Percentiles rank a stretch among this genome's conserved stretches.
Conservation (phyloP, 2,329 filamentous ascomycete species). For the Sporothrix globosa region DNA sequence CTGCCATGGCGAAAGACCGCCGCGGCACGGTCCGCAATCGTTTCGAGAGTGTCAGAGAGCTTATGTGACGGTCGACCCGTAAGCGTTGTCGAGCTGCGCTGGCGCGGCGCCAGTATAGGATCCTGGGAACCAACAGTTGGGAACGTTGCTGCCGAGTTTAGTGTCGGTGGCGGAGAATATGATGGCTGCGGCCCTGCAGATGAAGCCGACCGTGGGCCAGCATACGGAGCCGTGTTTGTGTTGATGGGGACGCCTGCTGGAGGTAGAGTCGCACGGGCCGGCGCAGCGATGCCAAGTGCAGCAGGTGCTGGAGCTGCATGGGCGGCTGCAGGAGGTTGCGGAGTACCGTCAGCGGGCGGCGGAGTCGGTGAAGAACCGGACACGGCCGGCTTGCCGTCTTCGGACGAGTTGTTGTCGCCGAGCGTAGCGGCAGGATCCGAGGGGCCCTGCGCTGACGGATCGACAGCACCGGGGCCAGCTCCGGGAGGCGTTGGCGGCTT, state of each 20-base stretch:
- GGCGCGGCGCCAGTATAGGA: neutral
- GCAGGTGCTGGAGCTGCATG: neutral
- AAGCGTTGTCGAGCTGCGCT: constrained; percentile 33
- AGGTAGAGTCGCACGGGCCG: neutral
- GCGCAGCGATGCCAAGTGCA: neutral
- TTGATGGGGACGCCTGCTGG: constrained; percentile 18
- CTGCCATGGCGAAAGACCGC: constrained; percentile 36
- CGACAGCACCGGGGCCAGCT: constrained; percentile 8
- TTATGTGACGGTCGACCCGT: constrained; percentile 13
- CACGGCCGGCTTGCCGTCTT: constrained; percentile 31
- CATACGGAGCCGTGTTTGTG: constrained; percentile 19
- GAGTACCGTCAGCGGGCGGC: neutral
- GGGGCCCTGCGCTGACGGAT: constrained; percentile 2
- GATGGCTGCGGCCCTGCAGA: neutral
- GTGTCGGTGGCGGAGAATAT: neutral
- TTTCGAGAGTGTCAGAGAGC: constrained; percentile 29
- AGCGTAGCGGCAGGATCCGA: constrained; percentile 11
- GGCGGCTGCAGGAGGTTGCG: neutral
- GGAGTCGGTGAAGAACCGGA: constrained; percentile 3
- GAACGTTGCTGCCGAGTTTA: constrained; percentile 23
- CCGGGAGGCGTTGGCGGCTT: neutral
- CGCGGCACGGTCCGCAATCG: constrained; percentile 29
- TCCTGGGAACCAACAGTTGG: constrained; percentile 8
- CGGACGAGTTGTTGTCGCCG: constrained; percentile 33
- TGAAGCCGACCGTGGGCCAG: neutral